phyloP scores from a whole-genome alignment of 2,329 filamentous ascomycete species.

The Cercospora berteroae region DNA sequence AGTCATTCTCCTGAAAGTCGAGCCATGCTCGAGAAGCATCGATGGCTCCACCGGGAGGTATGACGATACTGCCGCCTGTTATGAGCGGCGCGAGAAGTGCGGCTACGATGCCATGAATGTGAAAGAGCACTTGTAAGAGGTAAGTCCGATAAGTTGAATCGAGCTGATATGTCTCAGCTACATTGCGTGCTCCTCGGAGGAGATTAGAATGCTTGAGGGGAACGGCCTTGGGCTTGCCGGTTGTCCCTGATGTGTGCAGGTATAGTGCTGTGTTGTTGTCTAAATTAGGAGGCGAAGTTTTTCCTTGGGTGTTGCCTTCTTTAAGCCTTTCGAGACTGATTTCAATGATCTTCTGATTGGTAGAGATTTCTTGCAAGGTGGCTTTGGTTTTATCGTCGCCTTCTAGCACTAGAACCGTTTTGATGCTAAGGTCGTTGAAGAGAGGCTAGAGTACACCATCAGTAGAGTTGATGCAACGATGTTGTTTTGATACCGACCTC shows the following conservation, averaged over 20 bases:
- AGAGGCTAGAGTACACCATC: too few relatives aligned
- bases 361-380: neutral
- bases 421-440: neutral
- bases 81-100: constrained; percentile 73
- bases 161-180: constrained; percentile 72
- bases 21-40: constrained; percentile 66
- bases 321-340: neutral
- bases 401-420: neutral
- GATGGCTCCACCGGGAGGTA: constrained; percentile 71
- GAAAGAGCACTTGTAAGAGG: constrained; percentile 86
- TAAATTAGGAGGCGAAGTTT: neutral
- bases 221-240: constrained; percentile 79
- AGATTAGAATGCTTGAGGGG: constrained; percentile 78
- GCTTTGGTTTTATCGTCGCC: neutral
- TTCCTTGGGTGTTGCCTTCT: neutral
- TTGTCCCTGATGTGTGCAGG: constrained; percentile 79
- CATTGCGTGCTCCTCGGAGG: constrained; percentile 75
- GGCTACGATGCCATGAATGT: constrained; percentile 83
- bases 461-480: too few relatives aligned
- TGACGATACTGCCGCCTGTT: constrained; percentile 73
- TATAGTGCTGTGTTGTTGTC: neutral
- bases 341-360: neutral
- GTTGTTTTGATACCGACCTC: too few relatives aligned
- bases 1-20: constrained; percentile 68
- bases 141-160: constrained; percentile 70